Percentiles rank a stretch among this genome's conserved stretches.
Conservation (phyloP, 352 stramenopile genomes). For the Pythium phragmitis region DNA sequence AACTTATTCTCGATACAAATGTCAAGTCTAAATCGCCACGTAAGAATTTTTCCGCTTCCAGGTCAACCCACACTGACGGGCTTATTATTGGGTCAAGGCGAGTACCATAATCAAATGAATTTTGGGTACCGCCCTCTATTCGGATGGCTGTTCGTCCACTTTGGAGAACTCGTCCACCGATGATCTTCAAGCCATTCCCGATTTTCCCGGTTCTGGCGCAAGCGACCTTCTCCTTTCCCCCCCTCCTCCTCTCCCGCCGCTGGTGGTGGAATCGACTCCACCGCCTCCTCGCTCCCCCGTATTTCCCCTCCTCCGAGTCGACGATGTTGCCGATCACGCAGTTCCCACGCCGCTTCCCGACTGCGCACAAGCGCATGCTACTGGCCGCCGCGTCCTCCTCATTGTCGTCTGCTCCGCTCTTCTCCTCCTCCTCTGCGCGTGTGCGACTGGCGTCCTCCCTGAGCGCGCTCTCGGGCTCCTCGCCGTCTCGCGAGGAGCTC, state of each 20-base stretch:
- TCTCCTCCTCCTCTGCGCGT: conserved; percentile 4
- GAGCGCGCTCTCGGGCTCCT: conserved; percentile 24
- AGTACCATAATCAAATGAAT: conserved; percentile 1
- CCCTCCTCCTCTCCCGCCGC: background rate
- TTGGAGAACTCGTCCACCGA: background rate
- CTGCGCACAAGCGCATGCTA: conserved; percentile 64
- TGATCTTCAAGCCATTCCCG: conserved; percentile 11
- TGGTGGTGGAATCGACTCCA: conserved; percentile 6
- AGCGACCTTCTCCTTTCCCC: conserved; percentile 4
- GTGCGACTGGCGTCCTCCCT: conserved; percentile 30
- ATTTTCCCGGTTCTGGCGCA: conserved; percentile 21
- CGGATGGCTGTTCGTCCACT: background rate
- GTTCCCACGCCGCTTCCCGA: conserved; percentile 79
- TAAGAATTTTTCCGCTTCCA: background rate
- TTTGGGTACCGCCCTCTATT: conserved; percentile 23
- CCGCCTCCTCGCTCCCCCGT: background rate
- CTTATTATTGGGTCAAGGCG: background rate
- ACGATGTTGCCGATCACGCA: conserved; percentile 80
- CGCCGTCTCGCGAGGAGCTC: conserved; percentile 17
- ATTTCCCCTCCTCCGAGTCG: background rate
- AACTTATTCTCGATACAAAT: background rate
- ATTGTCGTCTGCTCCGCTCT: conserved; percentile 6
- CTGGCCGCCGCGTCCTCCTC: conserved; percentile 18
- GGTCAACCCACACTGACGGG: too few species aligned
- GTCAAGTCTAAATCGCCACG: background rate